Conservation (phyloP, 257 asterid genomes). For the Solanum chiquidenum region DNA sequence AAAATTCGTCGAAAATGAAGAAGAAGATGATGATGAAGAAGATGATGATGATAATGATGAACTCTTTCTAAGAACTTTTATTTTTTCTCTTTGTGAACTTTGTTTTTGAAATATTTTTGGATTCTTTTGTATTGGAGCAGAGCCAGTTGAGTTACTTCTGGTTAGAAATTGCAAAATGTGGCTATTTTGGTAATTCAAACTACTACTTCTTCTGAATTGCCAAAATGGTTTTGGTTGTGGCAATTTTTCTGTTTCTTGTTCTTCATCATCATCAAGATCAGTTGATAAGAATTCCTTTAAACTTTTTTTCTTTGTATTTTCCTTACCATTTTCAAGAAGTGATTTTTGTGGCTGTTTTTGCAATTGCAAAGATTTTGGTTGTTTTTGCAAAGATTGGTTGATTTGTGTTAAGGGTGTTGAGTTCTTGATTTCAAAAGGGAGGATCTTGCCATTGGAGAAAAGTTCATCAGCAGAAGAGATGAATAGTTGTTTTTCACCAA, state of each 20-base stretch:
- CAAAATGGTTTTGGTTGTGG: constrained; percentile 43
- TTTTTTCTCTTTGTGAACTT: constrained; percentile 29
- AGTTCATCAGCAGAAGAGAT: constrained; percentile 76
- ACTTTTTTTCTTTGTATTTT: constrained; percentile 33
- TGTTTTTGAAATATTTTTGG: constrained; percentile 35
- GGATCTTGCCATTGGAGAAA: constrained; percentile 74
- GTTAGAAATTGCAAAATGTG: constrained; percentile 43
- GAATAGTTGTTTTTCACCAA: constrained; percentile 7
- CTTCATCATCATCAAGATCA: constrained; percentile 24
- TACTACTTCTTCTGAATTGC: constrained; percentile 70
- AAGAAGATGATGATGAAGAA: neutral
- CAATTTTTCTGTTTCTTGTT: neutral
- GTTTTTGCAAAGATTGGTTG: neutral
- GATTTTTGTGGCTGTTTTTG: neutral
- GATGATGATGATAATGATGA: constrained; percentile 15
- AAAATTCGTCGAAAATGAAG: neutral
- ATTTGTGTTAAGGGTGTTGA: neutral
- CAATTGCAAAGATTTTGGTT: neutral
- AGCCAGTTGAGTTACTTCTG: constrained; percentile 77
- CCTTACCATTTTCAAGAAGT: neutral
- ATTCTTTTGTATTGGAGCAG: constrained; percentile 52
- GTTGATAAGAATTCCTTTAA: constrained; percentile 51
- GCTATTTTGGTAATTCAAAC: constrained; percentile 36
- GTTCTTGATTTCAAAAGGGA: constrained; percentile 49
- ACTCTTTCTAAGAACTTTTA: constrained; percentile 10